These are phyloP conservation scores for Lentinula detonsa DNA, from an alignment of 768 basidiomycete species.

Conservation along the genomic window DNA sequence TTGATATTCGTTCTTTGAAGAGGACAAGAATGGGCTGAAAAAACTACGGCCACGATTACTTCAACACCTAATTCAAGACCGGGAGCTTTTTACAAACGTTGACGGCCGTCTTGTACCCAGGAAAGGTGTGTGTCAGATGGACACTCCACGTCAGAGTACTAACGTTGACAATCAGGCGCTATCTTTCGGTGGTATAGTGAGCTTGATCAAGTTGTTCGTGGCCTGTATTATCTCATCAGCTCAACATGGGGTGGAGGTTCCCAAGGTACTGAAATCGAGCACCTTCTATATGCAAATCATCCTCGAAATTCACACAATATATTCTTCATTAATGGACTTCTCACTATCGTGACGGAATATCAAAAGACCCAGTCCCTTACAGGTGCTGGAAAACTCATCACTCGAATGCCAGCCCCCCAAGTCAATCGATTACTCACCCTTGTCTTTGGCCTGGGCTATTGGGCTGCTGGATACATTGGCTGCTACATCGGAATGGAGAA, in stretches of 20 bases:
- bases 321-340: constrained; percentile 9
- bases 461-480: not conserved
- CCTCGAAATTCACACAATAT: not conserved
- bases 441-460: not conserved
- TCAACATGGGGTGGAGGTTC: constrained; percentile 12
- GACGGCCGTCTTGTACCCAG: not conserved
- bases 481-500: not conserved
- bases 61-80: not conserved
- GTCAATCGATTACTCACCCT: constrained; percentile 6
- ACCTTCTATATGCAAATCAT: constrained; percentile 8
- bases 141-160: no score
- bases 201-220: constrained; percentile 6
- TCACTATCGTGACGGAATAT: constrained; percentile 8
- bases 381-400: constrained; percentile 6
- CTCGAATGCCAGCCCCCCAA: not conserved
- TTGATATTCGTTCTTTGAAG: not conserved
- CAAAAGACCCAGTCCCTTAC: constrained; percentile 10
- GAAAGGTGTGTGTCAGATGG: not conserved
- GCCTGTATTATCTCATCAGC: constrained; percentile 10
- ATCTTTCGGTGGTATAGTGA: not conserved
- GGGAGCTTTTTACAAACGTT: not conserved
- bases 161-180: not conserved
- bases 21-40: not conserved
- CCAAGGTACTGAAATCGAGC: constrained; percentile 9
- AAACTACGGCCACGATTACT: not conserved